Conservation (phyloP, 331 rosid genomes). For the Spiraea crenata region DNA sequence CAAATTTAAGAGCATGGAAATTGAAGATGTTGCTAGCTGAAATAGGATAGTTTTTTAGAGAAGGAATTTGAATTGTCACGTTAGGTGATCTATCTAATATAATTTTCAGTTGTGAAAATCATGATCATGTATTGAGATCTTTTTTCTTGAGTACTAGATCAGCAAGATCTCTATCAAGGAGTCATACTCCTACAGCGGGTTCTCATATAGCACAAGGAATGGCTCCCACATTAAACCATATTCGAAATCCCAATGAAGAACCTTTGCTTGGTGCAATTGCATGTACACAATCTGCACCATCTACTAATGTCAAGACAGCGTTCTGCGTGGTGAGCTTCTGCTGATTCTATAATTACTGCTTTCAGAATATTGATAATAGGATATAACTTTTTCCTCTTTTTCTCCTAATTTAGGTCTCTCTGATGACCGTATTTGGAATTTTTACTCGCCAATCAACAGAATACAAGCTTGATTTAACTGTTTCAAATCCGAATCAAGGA, state of each 20-base stretch:
- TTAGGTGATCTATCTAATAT: neutral
- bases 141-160: constrained; percentile 50
- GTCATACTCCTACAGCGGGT: constrained; percentile 66
- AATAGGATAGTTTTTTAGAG: neutral
- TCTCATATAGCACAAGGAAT: constrained; percentile 53
- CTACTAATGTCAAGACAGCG: constrained; percentile 47
- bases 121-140: neutral
- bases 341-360: neutral
- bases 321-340: constrained; percentile 57
- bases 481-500: constrained; percentile 43
- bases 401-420: constrained; percentile 51
- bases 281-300: constrained; percentile 42
- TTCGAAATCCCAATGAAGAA: constrained; percentile 39
- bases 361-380: neutral
- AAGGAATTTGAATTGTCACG: no score
- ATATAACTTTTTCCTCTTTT: neutral
- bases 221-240: constrained; percentile 29
- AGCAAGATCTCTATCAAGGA: constrained; percentile 70
- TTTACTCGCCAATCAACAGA: constrained; percentile 42
- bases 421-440: constrained; percentile 54
- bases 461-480: constrained; percentile 22
- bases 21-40: neutral
- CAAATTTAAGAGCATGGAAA: neutral
- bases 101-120: neutral
- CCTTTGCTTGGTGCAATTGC: constrained; percentile 52